Evolutionary conservation across 352 stramenopile genomes (phyloP), one percentile per base, ranked within the genome.

Genomic region (Thraustochytrium striatum): DNA sequence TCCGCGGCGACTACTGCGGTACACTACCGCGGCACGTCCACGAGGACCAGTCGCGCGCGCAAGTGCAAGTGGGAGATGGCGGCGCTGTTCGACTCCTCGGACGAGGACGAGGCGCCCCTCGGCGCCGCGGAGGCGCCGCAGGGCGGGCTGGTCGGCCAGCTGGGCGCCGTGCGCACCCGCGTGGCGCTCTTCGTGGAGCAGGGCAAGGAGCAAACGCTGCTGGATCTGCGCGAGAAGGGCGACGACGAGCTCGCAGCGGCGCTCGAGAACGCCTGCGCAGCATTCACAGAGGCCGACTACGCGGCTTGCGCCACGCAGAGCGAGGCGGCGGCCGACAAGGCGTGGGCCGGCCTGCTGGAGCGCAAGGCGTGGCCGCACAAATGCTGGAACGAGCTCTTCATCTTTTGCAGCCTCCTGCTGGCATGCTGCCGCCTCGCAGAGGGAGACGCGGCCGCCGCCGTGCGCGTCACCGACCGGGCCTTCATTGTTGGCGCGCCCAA

Each of bases 401-500:
- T 70, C 21, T 28, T 70, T 5, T 9, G 35, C 2, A 33, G 59
- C 25, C 7, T 33, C 41, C 50, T 70, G 59, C 44, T 70, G 59
- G 36, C 59, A 9, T 33, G 35, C 19, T 33, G 35, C 0, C 21
- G 21, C 21, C 30, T 70, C 21, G 7, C 28, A 3, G 21, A 25
- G 13, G 59, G 59, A 8, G 59, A 70, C 30, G 59, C 7, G 13
- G 28, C 50, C 9, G n/a, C n/a, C 1, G 50, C 21, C 13, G 59
- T 70, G 5, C 35, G 53, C 13, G 5, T 53, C 28, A 38, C 59
- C 5, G 59, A 70, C 59, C 32, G 44, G 30, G 59, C 59, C 33
- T 70, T 70, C 38, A 70, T 70, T 38, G 16, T 70, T 19, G 59
- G 59, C 30, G 59, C 59, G 11, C 59, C 59, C 36, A 70, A 70